Conservation (phyloP, 805 yeast genomes). For the Wickerhamomyces silvicola region DNA sequence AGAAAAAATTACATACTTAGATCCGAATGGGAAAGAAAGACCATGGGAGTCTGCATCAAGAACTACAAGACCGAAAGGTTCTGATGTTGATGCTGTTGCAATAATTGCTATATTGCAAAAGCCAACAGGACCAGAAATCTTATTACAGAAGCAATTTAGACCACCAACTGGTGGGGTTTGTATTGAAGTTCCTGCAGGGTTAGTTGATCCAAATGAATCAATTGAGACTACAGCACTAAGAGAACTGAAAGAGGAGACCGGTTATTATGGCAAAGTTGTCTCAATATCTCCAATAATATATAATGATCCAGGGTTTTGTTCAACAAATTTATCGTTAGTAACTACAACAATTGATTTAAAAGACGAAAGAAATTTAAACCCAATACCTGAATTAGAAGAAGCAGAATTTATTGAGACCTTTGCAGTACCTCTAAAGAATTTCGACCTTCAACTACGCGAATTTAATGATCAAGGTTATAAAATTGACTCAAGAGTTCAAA, state of each 20-base stretch:
- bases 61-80: conserved; percentile 21
- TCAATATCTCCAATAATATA: conserved; percentile 43
- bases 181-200: conserved; percentile 93
- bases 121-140: conserved; percentile 41
- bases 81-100: conserved; percentile 83
- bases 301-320: conserved; percentile 86
- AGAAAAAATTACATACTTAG: conserved; percentile 60
- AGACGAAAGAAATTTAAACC: conserved; percentile 59
- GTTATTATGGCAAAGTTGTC: conserved; percentile 66
- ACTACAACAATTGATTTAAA: conserved; percentile 69
- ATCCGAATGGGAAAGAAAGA: conserved; percentile 62
- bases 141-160: conserved; percentile 81
- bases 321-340: conserved; percentile 78
- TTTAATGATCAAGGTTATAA: conserved; percentile 62
- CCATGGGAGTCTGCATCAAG: conserved; percentile 88
- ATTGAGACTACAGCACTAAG: conserved; percentile 77
- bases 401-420: conserved; percentile 92
- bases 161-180: conserved; percentile 89
- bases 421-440: conserved; percentile 52
- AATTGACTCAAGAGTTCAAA: conserved; percentile 83
- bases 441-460: conserved; percentile 47
- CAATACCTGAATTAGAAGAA: conserved; percentile 75
- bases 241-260: conserved; percentile 89
- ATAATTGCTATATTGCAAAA: conserved; percentile 65
- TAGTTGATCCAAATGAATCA: conserved; percentile 78